Percentiles rank a stretch among this genome's conserved stretches.
These are phyloP conservation scores for Malus sylvestris DNA, from an alignment of 306 rosid species.

Conservation along the genomic window DNA sequence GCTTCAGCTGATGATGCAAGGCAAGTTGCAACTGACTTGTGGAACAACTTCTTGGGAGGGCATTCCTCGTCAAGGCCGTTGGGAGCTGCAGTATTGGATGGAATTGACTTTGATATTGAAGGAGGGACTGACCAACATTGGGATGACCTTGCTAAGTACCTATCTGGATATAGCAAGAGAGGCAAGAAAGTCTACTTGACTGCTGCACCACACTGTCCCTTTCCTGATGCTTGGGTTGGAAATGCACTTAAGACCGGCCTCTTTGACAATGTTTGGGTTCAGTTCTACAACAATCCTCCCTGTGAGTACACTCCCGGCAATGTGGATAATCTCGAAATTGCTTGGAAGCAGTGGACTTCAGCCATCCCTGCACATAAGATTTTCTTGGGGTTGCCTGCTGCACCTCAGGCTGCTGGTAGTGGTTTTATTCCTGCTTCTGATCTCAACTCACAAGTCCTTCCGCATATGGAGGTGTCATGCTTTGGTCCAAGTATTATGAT, in stretches of 20 bases:
- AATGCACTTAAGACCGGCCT: conserved; percentile 20
- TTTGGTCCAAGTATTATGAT: conserved; percentile 29
- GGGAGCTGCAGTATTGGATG: conserved; percentile 33
- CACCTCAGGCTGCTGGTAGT: conserved; percentile 39
- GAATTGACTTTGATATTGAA: conserved; percentile 33
- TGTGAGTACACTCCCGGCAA: conserved; percentile 41
- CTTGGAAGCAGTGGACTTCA: conserved; percentile 58
- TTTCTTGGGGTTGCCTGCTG: conserved; percentile 64
- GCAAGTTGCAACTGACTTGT: conserved; percentile 12
- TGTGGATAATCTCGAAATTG: conserved; percentile 20
- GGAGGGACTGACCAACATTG: neutral
- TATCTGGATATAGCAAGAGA: conserved; percentile 5
- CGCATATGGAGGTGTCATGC: conserved; percentile 37
- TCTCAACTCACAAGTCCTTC: conserved; percentile 25
- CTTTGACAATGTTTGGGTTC: conserved; percentile 49
- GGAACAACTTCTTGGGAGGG: conserved; percentile 39
- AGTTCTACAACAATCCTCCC: conserved; percentile 57
- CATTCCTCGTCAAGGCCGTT: conserved; percentile 15
- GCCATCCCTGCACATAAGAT: conserved; percentile 29
- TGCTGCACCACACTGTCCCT: conserved; percentile 32
- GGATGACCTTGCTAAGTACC: conserved; percentile 27
- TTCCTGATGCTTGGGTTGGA: conserved; percentile 25
- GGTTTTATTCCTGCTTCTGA: conserved; percentile 23
- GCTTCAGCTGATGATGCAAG: conserved; percentile 26
- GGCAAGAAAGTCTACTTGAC: conserved; percentile 8